Percentiles rank a stretch among this genome's conserved stretches.
phyloP scores from a whole-genome alignment of 306 rosid genomes.

The Quercus dentata region DNA sequence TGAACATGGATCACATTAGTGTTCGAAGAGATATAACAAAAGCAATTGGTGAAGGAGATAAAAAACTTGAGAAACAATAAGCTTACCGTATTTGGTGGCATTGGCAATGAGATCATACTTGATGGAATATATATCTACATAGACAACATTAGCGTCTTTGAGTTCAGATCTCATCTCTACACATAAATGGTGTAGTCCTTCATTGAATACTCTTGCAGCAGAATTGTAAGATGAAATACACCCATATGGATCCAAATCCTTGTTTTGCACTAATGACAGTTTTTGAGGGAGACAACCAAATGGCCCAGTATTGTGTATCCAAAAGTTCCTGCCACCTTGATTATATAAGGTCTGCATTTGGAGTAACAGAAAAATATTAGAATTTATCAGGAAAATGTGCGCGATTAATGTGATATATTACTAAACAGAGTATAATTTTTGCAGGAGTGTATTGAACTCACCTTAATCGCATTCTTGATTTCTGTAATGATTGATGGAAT shows the following conservation, averaged over 20 bases:
- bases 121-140: constrained; percentile 76
- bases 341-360: constrained; percentile 56
- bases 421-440: background rate
- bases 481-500: constrained; percentile 58
- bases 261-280: constrained; percentile 40
- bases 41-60: background rate
- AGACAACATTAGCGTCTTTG: constrained; percentile 59
- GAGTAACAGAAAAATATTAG: background rate
- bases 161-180: constrained; percentile 49
- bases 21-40: background rate
- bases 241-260: constrained; percentile 60
- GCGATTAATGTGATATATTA: background rate
- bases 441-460: constrained; percentile 19
- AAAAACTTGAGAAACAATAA: constrained; percentile 1
- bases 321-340: constrained; percentile 86
- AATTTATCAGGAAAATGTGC: background rate
- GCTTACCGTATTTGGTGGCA: constrained; percentile 60
- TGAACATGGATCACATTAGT: background rate
- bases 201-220: constrained; percentile 75
- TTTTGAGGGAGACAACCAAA: constrained; percentile 90
- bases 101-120: constrained; percentile 76
- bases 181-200: constrained; percentile 41
- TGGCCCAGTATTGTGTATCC: constrained; percentile 96
- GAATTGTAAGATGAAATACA: constrained; percentile 68
- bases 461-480: constrained; percentile 67